Conservation (phyloP, 2,329 filamentous ascomycete species). For the Fusarium phyllophilum region DNA sequence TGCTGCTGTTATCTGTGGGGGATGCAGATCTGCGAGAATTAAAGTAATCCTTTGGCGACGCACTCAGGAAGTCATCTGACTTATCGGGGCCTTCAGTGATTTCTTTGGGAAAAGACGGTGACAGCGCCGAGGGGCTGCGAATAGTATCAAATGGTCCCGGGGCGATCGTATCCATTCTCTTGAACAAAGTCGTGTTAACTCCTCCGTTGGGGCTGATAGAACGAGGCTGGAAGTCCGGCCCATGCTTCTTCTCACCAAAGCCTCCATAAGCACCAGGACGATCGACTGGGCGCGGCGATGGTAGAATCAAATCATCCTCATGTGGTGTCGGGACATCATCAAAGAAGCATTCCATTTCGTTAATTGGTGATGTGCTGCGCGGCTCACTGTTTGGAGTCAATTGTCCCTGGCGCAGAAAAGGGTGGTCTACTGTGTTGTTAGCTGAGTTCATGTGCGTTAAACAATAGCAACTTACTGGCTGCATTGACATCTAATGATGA, state of each 20-base stretch:
- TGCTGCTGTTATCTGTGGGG: slow-evolving; percentile 28
- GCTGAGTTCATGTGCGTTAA: slow-evolving; percentile 5
- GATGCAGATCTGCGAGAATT: slow-evolving; percentile 20
- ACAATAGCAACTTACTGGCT: slow-evolving; percentile 57
- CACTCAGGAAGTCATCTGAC: slow-evolving; percentile 34
- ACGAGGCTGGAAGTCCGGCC: slow-evolving; percentile 35
- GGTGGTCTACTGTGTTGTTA: slow-evolving; percentile 59
- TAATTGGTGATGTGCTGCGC: slow-evolving; percentile 68
- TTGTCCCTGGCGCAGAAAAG: slow-evolving; percentile 65
- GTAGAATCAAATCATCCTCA: slow-evolving; percentile 52
- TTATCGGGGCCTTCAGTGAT: slow-evolving; percentile 25
- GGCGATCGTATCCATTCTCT: slow-evolving; percentile 72
- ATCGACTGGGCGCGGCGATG: slow-evolving; percentile 51
- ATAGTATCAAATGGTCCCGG: slow-evolving; percentile 72
- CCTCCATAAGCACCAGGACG: slow-evolving; percentile 63
- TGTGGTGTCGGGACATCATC: slow-evolving; percentile 55
- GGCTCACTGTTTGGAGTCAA: slow-evolving; percentile 73
- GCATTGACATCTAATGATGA: slow-evolving; percentile 62
- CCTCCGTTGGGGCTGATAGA: slow-evolving; percentile 38
- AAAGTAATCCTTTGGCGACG: slow-evolving; percentile 30
- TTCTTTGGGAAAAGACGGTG: slow-evolving; percentile 48
- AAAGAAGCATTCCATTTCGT: slow-evolving; percentile 58
- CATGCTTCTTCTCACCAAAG: slow-evolving; percentile 51
- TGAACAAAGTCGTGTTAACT: slow-evolving; percentile 57
- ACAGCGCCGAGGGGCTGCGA: slow-evolving; percentile 48